These are phyloP conservation scores for Chamaenerion angustifolium DNA, from an alignment of 345 rosid species.

Conservation along the genomic window DNA sequence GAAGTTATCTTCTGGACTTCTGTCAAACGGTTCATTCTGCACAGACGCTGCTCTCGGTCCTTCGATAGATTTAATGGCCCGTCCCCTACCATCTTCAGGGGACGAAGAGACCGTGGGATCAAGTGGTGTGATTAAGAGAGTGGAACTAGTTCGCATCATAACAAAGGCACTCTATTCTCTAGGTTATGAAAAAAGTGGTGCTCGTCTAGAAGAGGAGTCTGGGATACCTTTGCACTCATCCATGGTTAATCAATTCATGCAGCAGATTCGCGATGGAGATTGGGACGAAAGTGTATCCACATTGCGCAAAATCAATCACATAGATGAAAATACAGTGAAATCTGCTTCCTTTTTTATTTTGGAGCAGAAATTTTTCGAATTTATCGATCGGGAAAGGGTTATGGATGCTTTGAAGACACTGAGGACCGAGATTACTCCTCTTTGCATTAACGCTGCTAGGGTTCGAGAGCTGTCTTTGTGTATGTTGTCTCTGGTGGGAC, in stretches of 20 bases:
- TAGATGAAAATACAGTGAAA: conserved; percentile 28
- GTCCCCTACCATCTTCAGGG: conserved; percentile 39
- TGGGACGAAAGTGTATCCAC: conserved; percentile 46
- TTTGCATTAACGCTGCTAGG: conserved; percentile 20
- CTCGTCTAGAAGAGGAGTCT: conserved; percentile 51
- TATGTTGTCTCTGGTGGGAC: conserved; percentile 23
- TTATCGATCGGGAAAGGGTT: conserved; percentile 26
- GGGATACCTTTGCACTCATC: conserved; percentile 43
- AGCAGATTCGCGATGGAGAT: conserved; percentile 36
- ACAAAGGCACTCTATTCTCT: conserved; percentile 46
- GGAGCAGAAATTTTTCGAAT: conserved; percentile 52
- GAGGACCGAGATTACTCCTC: conserved; percentile 52
- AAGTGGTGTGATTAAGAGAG: conserved; percentile 45
- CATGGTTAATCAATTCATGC: conserved; percentile 24
- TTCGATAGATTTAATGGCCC: conserved; percentile 43
- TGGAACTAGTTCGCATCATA: conserved; percentile 49
- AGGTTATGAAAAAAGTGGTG: conserved; percentile 43
- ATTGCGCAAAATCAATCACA: conserved; percentile 24
- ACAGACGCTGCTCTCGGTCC: conserved; percentile 23
- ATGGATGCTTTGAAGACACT: conserved; percentile 49
- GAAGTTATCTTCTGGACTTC: conserved; percentile 28
- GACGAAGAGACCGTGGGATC: conserved; percentile 46
- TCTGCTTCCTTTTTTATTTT: conserved; percentile 42
- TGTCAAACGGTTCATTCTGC: conserved; percentile 30
- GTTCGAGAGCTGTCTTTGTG: conserved; percentile 35